Evolutionary conservation across 2,329 filamentous ascomycete genomes (phyloP).

Genomic region (Epichloe hybrida): DNA sequence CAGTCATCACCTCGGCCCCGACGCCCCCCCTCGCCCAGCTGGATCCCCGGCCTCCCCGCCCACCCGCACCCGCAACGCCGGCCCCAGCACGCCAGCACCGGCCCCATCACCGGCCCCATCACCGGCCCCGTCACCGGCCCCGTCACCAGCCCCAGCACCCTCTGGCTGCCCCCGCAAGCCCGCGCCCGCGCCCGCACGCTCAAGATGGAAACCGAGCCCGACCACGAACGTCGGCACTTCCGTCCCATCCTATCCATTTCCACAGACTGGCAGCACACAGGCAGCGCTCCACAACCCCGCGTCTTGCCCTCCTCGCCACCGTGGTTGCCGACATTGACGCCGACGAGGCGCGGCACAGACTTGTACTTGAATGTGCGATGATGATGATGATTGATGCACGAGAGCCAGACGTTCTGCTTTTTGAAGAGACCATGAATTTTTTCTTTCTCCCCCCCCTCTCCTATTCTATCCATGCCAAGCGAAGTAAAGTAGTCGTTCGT

Average conservation of each 20-base stretch:
- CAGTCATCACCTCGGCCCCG: not conserved
- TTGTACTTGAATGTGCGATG: conserved; percentile 44
- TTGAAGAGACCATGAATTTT: too few relatives aligned
- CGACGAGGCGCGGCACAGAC: conserved; percentile 52
- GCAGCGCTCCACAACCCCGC: too few relatives aligned
- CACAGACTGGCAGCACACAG: conserved; percentile 7
- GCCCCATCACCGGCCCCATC: too few relatives aligned
- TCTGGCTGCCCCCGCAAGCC: conserved; percentile 5
- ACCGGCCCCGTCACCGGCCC: not conserved
- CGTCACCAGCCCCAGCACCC: conserved; percentile 2
- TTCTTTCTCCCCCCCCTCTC: accelerated
- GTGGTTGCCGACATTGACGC: conserved; percentile 47
- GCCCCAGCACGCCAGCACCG: conserved; percentile 2
- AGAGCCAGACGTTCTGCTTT: too few relatives aligned
- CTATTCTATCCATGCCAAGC: too few relatives aligned
- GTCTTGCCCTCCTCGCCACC: not conserved
- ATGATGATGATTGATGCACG: not conserved
- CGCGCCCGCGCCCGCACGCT: conserved; percentile 1
- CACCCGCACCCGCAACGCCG: conserved; percentile 6
- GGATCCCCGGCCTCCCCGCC: conserved; percentile 5
- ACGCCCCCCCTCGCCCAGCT: not conserved
- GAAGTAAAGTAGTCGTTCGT: too few relatives aligned
- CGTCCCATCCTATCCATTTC: conserved; percentile 13
- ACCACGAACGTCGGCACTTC: not conserved
- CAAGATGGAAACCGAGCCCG: conserved; percentile 4